These are phyloP conservation scores for Spathaspora boniae DNA, from an alignment of 805 yeast species.

Conservation along the genomic window DNA sequence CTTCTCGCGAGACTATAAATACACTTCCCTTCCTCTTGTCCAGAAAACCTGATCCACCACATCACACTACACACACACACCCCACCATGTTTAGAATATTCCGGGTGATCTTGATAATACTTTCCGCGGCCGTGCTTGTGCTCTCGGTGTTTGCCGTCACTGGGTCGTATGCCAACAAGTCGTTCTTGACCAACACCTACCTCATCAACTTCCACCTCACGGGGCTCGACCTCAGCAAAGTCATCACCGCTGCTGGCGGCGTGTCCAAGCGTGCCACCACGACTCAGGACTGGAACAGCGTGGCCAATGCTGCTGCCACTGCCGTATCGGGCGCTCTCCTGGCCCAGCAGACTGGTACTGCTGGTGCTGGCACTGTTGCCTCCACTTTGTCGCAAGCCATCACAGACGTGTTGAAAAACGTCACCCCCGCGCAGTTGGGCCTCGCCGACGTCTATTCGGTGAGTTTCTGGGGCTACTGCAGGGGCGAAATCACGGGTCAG, in stretches of 20 bases:
- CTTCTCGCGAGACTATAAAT: too few species aligned
- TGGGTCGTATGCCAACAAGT: slow-evolving; percentile 35
- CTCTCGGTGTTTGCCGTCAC: slow-evolving; percentile 34
- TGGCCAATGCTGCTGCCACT: not conserved
- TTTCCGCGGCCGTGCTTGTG: slow-evolving; percentile 29
- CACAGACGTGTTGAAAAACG: slow-evolving; percentile 14
- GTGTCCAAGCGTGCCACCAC: slow-evolving; percentile 5
- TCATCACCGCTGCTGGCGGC: slow-evolving; percentile 16
- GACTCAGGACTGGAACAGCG: slow-evolving; percentile 1
- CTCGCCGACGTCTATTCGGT: slow-evolving; percentile 38
- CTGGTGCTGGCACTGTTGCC: not conserved
- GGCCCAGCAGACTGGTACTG: too few species aligned
- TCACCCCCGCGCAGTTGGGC: slow-evolving; percentile 32
- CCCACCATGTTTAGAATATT: slow-evolving; percentile 28
- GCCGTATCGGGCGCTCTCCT: not conserved
- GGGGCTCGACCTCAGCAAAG: slow-evolving; percentile 27
- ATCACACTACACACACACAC: not conserved
- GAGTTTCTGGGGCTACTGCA: slow-evolving; percentile 44
- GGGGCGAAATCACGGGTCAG: slow-evolving; percentile 21
- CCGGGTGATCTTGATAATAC: slow-evolving; percentile 28
- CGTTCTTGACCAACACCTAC: slow-evolving; percentile 33
- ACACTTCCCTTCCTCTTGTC: not conserved
- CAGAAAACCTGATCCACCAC: not conserved
- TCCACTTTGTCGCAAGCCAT: slow-evolving; percentile 15
- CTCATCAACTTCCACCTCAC: slow-evolving; percentile 34